These are phyloP conservation scores for Cucumis melo DNA, from an alignment of 306 rosid genomes.

Conservation along the genomic window DNA sequence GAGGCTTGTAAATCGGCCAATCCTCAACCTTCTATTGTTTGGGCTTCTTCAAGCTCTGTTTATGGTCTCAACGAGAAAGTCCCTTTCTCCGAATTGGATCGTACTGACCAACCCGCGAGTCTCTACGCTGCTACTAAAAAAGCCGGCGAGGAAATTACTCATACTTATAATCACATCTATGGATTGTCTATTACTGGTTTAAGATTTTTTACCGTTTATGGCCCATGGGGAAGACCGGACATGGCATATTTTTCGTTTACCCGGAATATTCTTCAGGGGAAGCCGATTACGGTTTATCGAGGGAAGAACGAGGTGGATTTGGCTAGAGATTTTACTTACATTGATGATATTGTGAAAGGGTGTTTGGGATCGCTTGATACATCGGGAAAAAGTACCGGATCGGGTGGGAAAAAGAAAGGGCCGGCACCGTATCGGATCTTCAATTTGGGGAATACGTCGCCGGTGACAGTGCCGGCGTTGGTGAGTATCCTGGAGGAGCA, in stretches of 20 bases:
- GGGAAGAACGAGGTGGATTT: constrained; percentile 62
- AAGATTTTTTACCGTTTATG: constrained; percentile 77
- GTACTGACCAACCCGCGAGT: constrained; percentile 36
- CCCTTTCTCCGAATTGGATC: constrained; percentile 60
- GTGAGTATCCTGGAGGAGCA: constrained; percentile 60
- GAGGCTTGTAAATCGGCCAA: constrained; percentile 45
- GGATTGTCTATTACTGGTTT: constrained; percentile 74
- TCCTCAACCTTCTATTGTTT: not conserved
- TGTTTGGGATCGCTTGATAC: constrained; percentile 75
- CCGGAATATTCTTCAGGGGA: constrained; percentile 62
- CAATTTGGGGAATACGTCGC: constrained; percentile 75
- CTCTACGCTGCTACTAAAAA: constrained; percentile 61
- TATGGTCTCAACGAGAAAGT: constrained; percentile 18
- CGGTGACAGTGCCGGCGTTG: constrained; percentile 68
- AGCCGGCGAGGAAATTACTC: constrained; percentile 22
- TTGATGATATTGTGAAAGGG: constrained; percentile 76
- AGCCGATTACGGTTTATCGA: constrained; percentile 68
- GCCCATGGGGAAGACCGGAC: constrained; percentile 93
- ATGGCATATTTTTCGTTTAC: constrained; percentile 88
- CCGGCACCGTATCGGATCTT: constrained; percentile 64
- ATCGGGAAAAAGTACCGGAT: constrained; percentile 54
- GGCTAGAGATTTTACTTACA: constrained; percentile 74
- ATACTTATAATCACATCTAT: constrained; percentile 21
- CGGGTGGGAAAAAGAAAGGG: constrained; percentile 70
- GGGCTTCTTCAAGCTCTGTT: constrained; percentile 55